These are phyloP conservation scores for Neonothopanus nambi DNA, from an alignment of 1,284 basidiomycete genomes.

Conservation along the genomic window DNA sequence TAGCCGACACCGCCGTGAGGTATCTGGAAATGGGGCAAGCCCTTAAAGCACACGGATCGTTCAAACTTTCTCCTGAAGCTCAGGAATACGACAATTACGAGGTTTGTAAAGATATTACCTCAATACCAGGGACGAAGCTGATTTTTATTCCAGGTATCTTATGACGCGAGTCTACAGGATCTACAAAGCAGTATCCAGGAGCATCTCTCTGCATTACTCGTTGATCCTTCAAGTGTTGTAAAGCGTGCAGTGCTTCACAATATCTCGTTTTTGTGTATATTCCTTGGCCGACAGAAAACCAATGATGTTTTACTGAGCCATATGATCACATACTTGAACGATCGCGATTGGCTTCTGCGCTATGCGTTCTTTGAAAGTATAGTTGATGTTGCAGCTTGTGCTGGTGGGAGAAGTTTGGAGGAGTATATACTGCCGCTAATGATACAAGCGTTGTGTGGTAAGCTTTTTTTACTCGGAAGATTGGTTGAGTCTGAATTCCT, in stretches of 20 bases:
- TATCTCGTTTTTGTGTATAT: conserved; percentile 87
- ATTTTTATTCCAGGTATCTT: conserved; percentile 64
- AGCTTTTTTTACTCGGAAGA: conserved; percentile 21
- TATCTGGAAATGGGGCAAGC: conserved; percentile 94
- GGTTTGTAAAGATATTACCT: conserved; percentile 36
- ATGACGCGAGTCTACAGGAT: conserved; percentile 84
- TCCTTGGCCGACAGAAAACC: conserved; percentile 90
- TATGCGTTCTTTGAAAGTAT: conserved; percentile 95
- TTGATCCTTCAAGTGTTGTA: conserved; percentile 75
- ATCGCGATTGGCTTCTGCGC: conserved; percentile 89
- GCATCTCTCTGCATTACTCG: conserved; percentile 77
- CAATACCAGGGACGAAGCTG: background rate
- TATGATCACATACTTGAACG: conserved; percentile 98
- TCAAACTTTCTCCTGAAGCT: conserved; percentile 61
- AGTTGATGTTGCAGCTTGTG: conserved; percentile 91
- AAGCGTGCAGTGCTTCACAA: conserved; percentile 78
- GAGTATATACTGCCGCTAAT: conserved; percentile 93
- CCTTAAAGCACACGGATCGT: conserved; percentile 77
- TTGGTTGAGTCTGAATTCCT: background rate
- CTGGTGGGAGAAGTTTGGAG: conserved; percentile 83
- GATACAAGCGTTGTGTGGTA: conserved; percentile 90
- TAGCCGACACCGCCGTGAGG: conserved; percentile 82
- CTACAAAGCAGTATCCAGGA: conserved; percentile 88
- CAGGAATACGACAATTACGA: conserved; percentile 81
- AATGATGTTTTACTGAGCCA: conserved; percentile 95